phyloP scores from a whole-genome alignment of 2,329 filamentous ascomycete species.

The Orbilia quercus region DNA sequence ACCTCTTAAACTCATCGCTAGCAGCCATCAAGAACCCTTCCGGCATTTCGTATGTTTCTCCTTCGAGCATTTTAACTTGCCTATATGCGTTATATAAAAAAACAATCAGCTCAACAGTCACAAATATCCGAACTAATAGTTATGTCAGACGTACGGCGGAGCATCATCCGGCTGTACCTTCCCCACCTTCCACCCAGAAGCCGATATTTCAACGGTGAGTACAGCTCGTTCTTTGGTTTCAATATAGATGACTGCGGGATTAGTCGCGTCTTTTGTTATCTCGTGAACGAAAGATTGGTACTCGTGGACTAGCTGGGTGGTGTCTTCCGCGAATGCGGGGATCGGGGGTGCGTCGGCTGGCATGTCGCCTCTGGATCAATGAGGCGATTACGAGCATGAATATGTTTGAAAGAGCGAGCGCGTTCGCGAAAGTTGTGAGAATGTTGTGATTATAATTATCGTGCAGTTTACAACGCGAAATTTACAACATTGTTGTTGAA shows the following conservation, averaged over 20 bases:
- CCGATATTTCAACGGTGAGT: conserved; percentile 38
- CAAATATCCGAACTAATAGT: neutral
- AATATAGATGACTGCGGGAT: conserved; percentile 22
- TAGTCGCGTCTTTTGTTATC: conserved; percentile 35
- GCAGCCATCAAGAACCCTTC: conserved; percentile 53
- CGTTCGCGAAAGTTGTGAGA: conserved; percentile 29
- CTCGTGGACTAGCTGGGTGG: conserved; percentile 37
- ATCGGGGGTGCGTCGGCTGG: conserved; percentile 37
- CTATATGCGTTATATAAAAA: conserved; percentile 24
- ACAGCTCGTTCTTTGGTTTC: conserved; percentile 43
- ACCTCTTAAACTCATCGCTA: conserved; percentile 50
- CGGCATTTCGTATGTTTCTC: conserved; percentile 42
- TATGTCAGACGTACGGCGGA: conserved; percentile 31
- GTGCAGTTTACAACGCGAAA: conserved; percentile 5
- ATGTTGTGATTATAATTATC: too few relatives aligned
- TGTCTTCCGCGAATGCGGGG: conserved; percentile 50
- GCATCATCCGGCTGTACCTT: conserved; percentile 44
- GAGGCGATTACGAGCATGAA: conserved; percentile 17
- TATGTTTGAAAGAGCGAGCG: neutral
- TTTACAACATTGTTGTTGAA: conserved; percentile 33
- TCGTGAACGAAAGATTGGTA: conserved; percentile 41
- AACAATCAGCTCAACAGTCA: conserved; percentile 3
- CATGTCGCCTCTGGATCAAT: conserved; percentile 16
- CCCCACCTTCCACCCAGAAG: conserved; percentile 34
- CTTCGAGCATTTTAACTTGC: conserved; percentile 51